A percentile compares a stretch with the other conserved stretches of the same genome.
phyloP scores from a whole-genome alignment of 345 rosid genomes.

The Populus tremula region DNA sequence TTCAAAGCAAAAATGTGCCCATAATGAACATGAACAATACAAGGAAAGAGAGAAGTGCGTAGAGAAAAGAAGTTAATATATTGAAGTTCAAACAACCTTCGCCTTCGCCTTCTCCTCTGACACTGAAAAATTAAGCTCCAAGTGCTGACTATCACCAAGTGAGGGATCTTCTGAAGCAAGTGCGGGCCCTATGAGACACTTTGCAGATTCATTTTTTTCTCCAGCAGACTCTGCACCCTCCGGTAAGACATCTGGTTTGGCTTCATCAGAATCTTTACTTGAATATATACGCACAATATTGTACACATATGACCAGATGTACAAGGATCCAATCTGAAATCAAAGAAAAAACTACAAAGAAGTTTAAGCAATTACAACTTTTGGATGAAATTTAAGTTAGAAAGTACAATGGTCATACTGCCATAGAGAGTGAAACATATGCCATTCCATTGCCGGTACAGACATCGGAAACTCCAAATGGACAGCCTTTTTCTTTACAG shows the following conservation, averaged over 20 bases:
- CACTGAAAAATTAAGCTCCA: too few relatives aligned
- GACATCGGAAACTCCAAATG: conserved; percentile 29
- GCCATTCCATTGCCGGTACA: conserved; percentile 31
- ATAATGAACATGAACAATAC: too few relatives aligned
- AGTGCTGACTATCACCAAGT: too few relatives aligned
- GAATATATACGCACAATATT: conserved; percentile 34
- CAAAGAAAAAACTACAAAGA: too few relatives aligned
- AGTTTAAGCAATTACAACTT: too few relatives aligned
- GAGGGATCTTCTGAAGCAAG: conserved; percentile 8
- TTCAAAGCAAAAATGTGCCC: too few relatives aligned
- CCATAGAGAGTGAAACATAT: conserved; percentile 47
- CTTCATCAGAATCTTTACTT: not conserved
- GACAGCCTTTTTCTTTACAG: conserved; percentile 38
- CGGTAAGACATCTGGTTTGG: not conserved
- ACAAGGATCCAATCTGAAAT: conserved; percentile 38
- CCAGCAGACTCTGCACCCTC: conserved; percentile 6
- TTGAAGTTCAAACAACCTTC: too few relatives aligned
- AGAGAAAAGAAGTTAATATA: too few relatives aligned
- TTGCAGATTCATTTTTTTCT: not conserved
- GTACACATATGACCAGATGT: conserved; percentile 39
- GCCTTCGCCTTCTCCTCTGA: too few relatives aligned
- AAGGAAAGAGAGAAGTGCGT: too few relatives aligned
- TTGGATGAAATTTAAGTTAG: too few relatives aligned
- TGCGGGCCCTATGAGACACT: conserved; percentile 17
- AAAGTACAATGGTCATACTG: conserved; percentile 20